Base-by-base conservation (phyloP, 352 stramenopile genomes). In the Globisporangium orthogonon region DNA sequence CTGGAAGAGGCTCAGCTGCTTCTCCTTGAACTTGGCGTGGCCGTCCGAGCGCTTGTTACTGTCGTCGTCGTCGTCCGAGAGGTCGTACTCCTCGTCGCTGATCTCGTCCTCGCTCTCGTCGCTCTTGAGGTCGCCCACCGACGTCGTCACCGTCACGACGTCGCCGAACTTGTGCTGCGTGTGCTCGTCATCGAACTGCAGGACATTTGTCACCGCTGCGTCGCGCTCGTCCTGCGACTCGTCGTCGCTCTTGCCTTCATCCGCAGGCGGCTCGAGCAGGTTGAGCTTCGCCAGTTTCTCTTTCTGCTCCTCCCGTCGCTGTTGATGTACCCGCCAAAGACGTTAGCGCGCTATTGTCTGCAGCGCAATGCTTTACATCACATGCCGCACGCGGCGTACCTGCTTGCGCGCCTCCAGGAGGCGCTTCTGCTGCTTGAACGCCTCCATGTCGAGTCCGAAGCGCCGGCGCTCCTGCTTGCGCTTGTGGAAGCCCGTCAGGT, bases 391-490 rank as follows among this genome's bases (percentile, higher is more conserved):
- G 37, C 11, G 11, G 4, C 37, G 30, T 48, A 81, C 73, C 65
- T 93, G 78, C 69, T 93, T 95, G 64, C 84, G 83, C 56, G 74
- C 77, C 60, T 93, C 83, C 28, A 95, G 53, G 35, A 86, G 73
- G 7, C 67, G 68, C 58, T 95, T 95, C 66, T 95, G 89, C 52
- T 89, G 80, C 74, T 95, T 95, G 69, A 74, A 95, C 50, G 85
- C 85, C 70, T 95, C 81, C 85, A 95, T 95, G 55, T 95, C 83
- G 56, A 93, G 63, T 1, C 85, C 85, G 52, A 92, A 95, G 59
- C 85, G 83, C 52, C 85, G 79, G 29, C 85, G 78, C 60, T 95
- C 85, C 58, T 92, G 81, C 63, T 95, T 95, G 52, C 85, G 81
- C 67, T 93, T 93, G 69, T 83, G 77, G 65, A 95, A 95, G 9